phyloP scores from a whole-genome alignment of 495 filamentous ascomycete species.

The Tetracladium setigerum region DNA sequence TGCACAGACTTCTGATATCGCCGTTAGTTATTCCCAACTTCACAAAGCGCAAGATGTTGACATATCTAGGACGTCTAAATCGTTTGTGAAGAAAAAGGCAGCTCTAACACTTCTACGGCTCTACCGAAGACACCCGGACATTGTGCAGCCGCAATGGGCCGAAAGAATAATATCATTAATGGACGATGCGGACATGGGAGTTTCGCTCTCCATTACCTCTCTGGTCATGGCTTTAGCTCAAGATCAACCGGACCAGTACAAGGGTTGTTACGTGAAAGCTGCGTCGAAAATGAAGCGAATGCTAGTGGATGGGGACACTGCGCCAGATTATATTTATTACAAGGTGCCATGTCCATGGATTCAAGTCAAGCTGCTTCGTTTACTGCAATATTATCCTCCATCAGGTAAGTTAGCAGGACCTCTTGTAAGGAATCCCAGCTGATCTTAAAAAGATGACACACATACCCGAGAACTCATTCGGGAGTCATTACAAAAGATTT shows the following conservation, averaged over 20 bases:
- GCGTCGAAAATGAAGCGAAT: slow-evolving; percentile 83
- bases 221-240: slow-evolving; percentile 93
- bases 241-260: slow-evolving; percentile 88
- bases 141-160: slow-evolving; percentile 94
- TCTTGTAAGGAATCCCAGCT: background rate
- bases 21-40: slow-evolving; percentile 54
- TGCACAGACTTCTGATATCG: slow-evolving; percentile 90
- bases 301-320: slow-evolving; percentile 79
- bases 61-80: slow-evolving; percentile 73
- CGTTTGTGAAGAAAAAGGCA: slow-evolving; percentile 99
- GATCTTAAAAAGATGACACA: slow-evolving; percentile 60
- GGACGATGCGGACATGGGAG: slow-evolving; percentile 94
- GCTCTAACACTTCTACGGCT: slow-evolving; percentile 91
- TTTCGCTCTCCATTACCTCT: slow-evolving; percentile 91
- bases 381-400: slow-evolving; percentile 94
- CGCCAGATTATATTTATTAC: slow-evolving; percentile 91
- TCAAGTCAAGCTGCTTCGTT: slow-evolving; percentile 84
- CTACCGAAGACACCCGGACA: slow-evolving; percentile 87
- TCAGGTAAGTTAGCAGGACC: slow-evolving; percentile 54
- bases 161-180: slow-evolving; percentile 96
- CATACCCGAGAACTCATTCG: slow-evolving; percentile 88
- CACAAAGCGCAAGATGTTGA: background rate
- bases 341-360: slow-evolving; percentile 99
- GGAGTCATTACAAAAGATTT: slow-evolving; percentile 81
- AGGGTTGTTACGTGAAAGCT: slow-evolving; percentile 88